phyloP scores from a whole-genome alignment of 2,329 filamentous ascomycete genomes.

The Hymenotorrendiella dingleyae region DNA sequence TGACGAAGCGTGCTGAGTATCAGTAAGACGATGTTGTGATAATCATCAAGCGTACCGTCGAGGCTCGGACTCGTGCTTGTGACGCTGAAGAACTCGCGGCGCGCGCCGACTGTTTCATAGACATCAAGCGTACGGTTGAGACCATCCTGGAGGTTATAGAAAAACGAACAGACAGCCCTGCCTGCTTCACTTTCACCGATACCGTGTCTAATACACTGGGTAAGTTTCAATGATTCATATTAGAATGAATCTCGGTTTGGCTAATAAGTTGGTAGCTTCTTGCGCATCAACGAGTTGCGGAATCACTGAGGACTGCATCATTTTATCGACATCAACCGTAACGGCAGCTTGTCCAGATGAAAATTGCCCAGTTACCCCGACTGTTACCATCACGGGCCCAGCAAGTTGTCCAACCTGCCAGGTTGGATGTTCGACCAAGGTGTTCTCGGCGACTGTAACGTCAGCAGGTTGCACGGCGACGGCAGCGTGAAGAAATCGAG shows the following conservation, averaged over 20 bases:
- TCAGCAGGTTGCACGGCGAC: neutral
- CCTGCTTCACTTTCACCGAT: constrained; percentile 1
- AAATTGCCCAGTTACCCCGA: neutral
- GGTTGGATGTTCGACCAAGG: neutral
- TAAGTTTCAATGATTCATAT: neutral
- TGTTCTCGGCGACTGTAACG: neutral
- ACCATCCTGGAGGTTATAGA: neutral
- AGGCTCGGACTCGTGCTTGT: too few relatives aligned
- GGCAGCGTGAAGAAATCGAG: neutral
- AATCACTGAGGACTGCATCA: neutral
- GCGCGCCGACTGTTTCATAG: too few relatives aligned
- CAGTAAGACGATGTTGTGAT: too few relatives aligned
- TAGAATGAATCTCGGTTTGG: neutral
- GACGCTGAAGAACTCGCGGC: too few relatives aligned
- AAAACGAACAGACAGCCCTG: neutral
- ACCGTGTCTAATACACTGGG: neutral
- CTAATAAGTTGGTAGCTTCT: neutral
- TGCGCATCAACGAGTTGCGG: neutral
- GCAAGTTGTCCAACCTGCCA: neutral
- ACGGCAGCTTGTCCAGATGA: neutral
- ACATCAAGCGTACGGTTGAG: neutral
- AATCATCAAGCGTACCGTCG: too few relatives aligned
- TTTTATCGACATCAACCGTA: neutral
- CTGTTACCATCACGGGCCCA: neutral
- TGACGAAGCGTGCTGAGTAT: too few relatives aligned